Conservation (phyloP, 176 grass and related monocot species). For the Stipa capillata region DNA sequence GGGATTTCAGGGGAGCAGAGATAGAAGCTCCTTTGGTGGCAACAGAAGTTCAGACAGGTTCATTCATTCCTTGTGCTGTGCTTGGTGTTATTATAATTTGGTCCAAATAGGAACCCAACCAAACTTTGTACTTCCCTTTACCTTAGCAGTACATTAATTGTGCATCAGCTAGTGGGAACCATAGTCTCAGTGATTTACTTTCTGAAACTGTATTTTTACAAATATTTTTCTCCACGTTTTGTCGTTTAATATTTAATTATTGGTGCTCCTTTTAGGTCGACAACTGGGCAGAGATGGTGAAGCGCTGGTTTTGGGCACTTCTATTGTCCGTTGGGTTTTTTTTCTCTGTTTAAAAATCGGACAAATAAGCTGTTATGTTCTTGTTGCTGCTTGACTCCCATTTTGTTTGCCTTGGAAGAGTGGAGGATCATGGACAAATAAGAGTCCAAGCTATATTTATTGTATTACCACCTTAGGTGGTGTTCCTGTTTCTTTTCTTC, state of each 20-base stretch:
- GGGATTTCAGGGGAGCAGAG: slow-evolving; percentile 43
- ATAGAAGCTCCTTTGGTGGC: slow-evolving; percentile 42
- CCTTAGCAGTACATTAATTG: not conserved
- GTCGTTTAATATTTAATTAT: not conserved
- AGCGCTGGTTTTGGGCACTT: not conserved
- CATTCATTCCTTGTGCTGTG: not conserved
- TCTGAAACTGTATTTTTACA: not conserved
- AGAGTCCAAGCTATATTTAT: slow-evolving; percentile 25
- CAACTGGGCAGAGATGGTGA: slow-evolving; percentile 39
- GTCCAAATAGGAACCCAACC: not conserved
- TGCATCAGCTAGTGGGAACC: not conserved
- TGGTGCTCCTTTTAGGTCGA: slow-evolving; percentile 21
- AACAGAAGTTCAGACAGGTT: slow-evolving; percentile 51
- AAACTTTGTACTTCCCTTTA: not conserved
- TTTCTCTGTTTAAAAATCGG: not conserved
- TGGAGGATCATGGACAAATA: slow-evolving; percentile 14
- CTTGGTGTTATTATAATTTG: slow-evolving; percentile 7
- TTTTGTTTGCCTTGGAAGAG: slow-evolving; percentile 45
- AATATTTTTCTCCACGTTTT: not conserved
- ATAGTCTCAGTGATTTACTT: not conserved
- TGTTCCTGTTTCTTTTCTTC: not conserved
- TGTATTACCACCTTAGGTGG: slow-evolving; percentile 31
- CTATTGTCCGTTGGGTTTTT: not conserved
- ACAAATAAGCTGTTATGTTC: slow-evolving; percentile 41
- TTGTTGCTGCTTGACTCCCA: slow-evolving; percentile 15